Evolutionary conservation across 805 yeast species (phyloP), one percentile per base, ranked within the genome.

Genomic region (Yueomyces sp.): DNA sequence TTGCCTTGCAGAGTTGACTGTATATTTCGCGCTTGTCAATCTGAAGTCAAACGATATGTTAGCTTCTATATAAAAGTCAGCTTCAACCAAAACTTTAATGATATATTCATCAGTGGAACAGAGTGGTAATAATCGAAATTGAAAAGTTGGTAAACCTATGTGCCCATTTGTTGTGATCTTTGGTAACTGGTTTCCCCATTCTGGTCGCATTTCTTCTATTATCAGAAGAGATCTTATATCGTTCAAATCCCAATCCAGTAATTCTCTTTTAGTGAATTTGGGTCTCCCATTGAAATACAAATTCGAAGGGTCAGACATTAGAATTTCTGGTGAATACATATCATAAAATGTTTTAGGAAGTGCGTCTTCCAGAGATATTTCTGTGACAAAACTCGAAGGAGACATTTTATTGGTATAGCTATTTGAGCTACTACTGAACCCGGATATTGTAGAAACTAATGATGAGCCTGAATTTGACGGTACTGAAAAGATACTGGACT

Each of bases 181-280:
- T 0, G 85, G 85, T 4, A 79, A 45, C 44, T 62, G 65, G 5
- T 65, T 65, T 12, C 67, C 63, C 85, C 86, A 81, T 52, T 73
- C 78, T 4, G 76, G 76, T 42, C 61, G 63, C 36, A 73, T 50
- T 28, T 56, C 61, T 32, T 68, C 72, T 27, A 78, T 66, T 29
- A 82, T 77, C 36, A 82, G 62, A 30, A 81, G 58, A 2, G 86
- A 77, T 39, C 90, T 64, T 26, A 79, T 63, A 56, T 81, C 88
- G 57, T 82, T 82, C 42, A 79, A 54, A 40, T 73, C 78, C 90
- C 90, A 82, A 57, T 80, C 82, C 28, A 77, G 63, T 37, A 82
- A 64, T 12, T 73, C 76, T 43, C 86, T 64, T 47, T 72, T 73
- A 0, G 85, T 78, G 59, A 78, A 80, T 28, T 62, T 57, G 9